Percentiles rank a stretch among this genome's conserved stretches.
These are phyloP conservation scores for Yamadazyma laniorum DNA, from an alignment of 805 yeast genomes.

Conservation along the genomic window DNA sequence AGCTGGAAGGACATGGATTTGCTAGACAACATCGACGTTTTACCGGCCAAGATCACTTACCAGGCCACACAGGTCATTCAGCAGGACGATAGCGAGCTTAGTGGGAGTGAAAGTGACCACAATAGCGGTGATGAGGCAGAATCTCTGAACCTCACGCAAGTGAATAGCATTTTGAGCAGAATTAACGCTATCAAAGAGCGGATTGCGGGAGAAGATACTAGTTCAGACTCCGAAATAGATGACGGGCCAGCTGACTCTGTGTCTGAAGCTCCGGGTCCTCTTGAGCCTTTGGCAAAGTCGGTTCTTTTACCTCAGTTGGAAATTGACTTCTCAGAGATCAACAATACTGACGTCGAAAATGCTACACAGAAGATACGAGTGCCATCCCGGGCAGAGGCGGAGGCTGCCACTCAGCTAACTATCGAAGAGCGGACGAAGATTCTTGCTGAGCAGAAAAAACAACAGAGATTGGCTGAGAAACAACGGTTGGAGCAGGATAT, in stretches of 20 bases:
- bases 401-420: background rate
- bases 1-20: slow-evolving; percentile 24
- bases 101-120: background rate
- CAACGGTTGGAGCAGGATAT: slow-evolving; percentile 31
- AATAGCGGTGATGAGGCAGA: background rate
- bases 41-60: background rate
- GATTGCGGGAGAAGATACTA: slow-evolving; percentile 12
- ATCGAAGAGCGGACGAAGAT: slow-evolving; percentile 18
- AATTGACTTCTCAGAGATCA: slow-evolving; percentile 8
- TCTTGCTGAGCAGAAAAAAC: slow-evolving; percentile 20
- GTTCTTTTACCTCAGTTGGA: slow-evolving; percentile 35
- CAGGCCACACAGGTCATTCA: slow-evolving; percentile 4
- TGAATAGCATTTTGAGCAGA: slow-evolving; percentile 16
- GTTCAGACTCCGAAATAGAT: background rate
- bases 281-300: too few species aligned
- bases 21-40: slow-evolving; percentile 20
- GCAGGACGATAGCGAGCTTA: background rate
- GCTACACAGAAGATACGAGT: background rate
- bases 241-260: background rate
- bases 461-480: slow-evolving; percentile 15
- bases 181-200: slow-evolving; percentile 27
- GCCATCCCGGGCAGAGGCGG: background rate
- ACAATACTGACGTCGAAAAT: background rate
- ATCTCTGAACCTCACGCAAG: background rate
- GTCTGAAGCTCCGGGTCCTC: background rate